Percentiles rank a stretch among this genome's conserved stretches.
Evolutionary conservation across 441 rosid genomes (phyloP).

Genomic region (Capsella rubella): DNA sequence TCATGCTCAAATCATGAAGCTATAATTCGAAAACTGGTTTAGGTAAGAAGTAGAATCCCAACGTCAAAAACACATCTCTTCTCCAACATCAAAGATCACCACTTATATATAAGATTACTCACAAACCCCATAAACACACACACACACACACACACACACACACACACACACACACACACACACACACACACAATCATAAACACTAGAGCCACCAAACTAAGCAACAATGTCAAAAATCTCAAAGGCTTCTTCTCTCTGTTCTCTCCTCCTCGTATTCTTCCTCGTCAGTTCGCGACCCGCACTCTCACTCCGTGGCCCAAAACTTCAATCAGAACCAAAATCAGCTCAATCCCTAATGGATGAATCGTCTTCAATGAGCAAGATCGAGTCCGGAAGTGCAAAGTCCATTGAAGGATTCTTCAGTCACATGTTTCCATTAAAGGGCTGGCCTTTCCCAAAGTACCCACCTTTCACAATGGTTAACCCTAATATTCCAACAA

Average conservation of each 20-base stretch:
- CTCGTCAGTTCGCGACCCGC: conserved; percentile 33
- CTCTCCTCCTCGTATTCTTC: conserved; percentile 33
- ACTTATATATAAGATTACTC: conserved; percentile 30
- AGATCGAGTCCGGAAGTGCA: conserved; percentile 1
- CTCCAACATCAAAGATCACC: conserved; percentile 5
- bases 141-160: conserved; percentile 27
- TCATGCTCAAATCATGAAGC: conserved; percentile 42
- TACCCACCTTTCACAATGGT: conserved; percentile 43
- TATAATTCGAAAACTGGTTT: conserved; percentile 16
- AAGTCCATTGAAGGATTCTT: conserved; percentile 44
- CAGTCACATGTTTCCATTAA: conserved; percentile 40
- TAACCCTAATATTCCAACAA: conserved; percentile 41
- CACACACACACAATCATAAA: conserved; percentile 7
- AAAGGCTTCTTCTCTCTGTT: conserved; percentile 37
- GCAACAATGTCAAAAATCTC: conserved; percentile 42
- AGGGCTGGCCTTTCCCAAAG: conserved; percentile 42
- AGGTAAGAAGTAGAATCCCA: conserved; percentile 46
- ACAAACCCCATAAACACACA: conserved; percentile 3
- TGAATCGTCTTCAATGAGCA: conserved; percentile 30
- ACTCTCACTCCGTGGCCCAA: conserved; percentile 37
- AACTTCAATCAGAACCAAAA: conserved; percentile 2
- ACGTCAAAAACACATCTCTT: conserved; percentile 35
- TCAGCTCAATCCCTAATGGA: conserved; percentile 14
- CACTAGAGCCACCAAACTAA: conserved; percentile 19
- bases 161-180: conserved; percentile 24